Evolutionary conservation across 2,329 filamentous ascomycete genomes (phyloP).

Genomic region (Daldinia sp.): DNA sequence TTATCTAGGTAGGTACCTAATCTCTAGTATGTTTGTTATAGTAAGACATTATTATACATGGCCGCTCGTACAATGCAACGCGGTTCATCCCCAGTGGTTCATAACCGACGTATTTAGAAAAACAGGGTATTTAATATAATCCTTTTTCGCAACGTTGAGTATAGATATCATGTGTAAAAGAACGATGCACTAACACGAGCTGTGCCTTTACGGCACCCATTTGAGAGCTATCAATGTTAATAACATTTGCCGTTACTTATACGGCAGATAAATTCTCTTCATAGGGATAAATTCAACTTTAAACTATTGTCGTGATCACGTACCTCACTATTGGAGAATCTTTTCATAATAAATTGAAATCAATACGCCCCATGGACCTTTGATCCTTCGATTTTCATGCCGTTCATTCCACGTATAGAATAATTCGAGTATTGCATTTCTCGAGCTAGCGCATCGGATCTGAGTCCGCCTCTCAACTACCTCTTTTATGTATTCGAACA

Average conservation of each 20-base stretch:
- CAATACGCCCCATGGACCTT: neutral
- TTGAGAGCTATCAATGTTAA: neutral
- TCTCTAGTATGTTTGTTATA: no score
- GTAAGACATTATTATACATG: no score
- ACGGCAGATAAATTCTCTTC: neutral
- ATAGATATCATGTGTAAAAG: neutral
- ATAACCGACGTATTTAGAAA: neutral
- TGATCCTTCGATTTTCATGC: neutral
- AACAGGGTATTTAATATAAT: neutral
- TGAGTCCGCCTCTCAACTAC: no score
- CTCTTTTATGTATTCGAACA: no score
- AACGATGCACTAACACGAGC: neutral
- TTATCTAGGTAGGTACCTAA: neutral
- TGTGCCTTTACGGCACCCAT: neutral
- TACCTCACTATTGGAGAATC: neutral
- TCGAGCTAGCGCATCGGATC: no score
- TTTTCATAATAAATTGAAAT: neutral
- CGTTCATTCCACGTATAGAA: neutral
- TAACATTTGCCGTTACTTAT: neutral
- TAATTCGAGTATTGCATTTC: neutral
- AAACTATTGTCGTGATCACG: neutral
- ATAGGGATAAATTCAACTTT: neutral
- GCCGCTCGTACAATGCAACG: no score
- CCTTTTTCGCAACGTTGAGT: neutral
- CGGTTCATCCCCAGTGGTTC: neutral